A percentile compares a stretch with the other conserved stretches of the same genome.
These are phyloP conservation scores for Nemania sp. DNA, from an alignment of 2,329 filamentous ascomycete species.

Conservation along the genomic window DNA sequence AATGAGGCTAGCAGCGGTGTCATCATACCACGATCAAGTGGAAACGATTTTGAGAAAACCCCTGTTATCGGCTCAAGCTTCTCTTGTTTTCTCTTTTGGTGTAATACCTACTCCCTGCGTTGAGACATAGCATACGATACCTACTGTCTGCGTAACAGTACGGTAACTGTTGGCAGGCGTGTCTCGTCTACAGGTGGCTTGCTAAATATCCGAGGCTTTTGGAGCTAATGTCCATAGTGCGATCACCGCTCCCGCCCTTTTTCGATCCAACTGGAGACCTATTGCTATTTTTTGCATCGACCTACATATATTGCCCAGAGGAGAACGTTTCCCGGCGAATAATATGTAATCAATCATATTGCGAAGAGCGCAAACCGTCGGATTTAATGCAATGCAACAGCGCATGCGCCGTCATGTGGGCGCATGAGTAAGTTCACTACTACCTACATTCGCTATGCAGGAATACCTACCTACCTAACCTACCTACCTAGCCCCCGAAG, in stretches of 20 bases:
- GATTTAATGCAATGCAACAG: constrained; percentile 14
- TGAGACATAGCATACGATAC: no score
- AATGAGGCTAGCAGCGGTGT: constrained; percentile 9
- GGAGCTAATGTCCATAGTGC: background rate
- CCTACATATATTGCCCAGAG: constrained; percentile 4
- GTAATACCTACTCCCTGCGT: no score
- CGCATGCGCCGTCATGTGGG: background rate
- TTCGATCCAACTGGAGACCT: background rate
- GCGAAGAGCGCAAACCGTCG: background rate
- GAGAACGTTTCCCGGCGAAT: background rate
- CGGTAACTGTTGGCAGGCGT: no score
- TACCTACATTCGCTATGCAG: background rate
- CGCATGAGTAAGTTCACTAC: constrained; percentile 1
- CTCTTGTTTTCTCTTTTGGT: background rate
- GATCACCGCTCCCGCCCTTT: background rate
- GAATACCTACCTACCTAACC: no score
- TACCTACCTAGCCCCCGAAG: no score
- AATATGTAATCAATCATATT: constrained; percentile 2
- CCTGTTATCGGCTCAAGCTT: background rate
- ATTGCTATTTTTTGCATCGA: background rate
- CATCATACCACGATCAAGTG: constrained; percentile 6
- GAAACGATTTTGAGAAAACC: background rate
- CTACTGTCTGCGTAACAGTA: no score
- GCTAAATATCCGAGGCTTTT: constrained; percentile 14
- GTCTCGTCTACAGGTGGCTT: constrained; percentile 8